Base-by-base conservation (phyloP, 2,329 filamentous ascomycete genomes). In the Trichoderma arundinaceum region DNA sequence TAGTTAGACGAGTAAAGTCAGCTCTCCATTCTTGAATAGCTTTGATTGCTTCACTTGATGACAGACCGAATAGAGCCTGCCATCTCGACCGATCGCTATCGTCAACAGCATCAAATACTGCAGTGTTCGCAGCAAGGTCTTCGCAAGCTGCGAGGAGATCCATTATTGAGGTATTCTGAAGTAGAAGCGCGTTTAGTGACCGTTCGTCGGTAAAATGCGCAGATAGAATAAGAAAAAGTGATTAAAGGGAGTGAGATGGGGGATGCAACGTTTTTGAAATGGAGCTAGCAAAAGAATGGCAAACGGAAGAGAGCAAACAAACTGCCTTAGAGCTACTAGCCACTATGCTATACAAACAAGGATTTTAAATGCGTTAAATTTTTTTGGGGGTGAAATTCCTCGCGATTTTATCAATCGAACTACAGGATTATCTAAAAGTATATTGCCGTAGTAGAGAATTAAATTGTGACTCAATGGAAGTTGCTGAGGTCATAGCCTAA, bases 111-210 rank as follows among this genome's bases (percentile, higher is more conserved):
- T 38, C 19, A 15, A 35, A 38, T 7, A 43, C n/a, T 12, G 43
- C 43, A 15, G 48, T n/a, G 10, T 48, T 59, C 10, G 56, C 43
- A 13, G 32, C 56, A 35, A 59, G 56, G 1, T 48, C 56, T 32
- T 48, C 56, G 3, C 41, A 48, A 1, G 32, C 43, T 35, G 10
- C 17, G 32, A 59, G 56, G 7, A 59, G 8, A 7, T 59, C 32
- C 43, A 59, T 59, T n/a, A 15, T 44, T 7, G 22, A 4, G 9
- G 13, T 28, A 33, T 7, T 7, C 8, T 9, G 8, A 22, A 2
- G n/a, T 43, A 3, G 2, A 9, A 32, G 2, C 7, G 1, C 7
- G 32, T 7, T 3, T 22, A 8, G 10, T 35, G 13, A 6, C 15
- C 1, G 5, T 38, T 38, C 10, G 32, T 9, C 4, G 49, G 12